Evolutionary conservation across 2,329 filamentous ascomycete genomes (phyloP), one percentile per base, ranked within the genome.

Genomic region (Aspergillus oerlinghausenensis): DNA sequence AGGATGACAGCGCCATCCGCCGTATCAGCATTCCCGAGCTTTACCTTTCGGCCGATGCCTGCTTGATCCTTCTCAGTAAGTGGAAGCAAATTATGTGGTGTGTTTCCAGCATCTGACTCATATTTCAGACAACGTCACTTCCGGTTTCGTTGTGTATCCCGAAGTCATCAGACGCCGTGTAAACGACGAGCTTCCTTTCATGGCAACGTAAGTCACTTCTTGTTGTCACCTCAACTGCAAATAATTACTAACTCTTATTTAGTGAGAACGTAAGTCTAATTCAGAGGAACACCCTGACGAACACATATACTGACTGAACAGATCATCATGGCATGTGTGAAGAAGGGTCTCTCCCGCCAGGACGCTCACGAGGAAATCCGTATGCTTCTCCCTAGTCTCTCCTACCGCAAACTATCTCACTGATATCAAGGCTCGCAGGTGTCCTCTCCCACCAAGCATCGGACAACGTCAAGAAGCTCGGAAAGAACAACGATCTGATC

Each of bases 361-460:
- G 89, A 92, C 55, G 88, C 90, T 1, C 92, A 96, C 74, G 92
- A 96, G 77, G 79, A 93, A 73, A 92, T 96, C 67, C 87, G 88
- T 72, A 67, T 47, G 69, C 65, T 47, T 25, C 47, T 17, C 7
- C 10, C 11, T n/a, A 2, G 14, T 14, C 32, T 38, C 17, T 23
- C 21, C 14, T 28, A n/a, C 6, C 14, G 4, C 32, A 21, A 21
- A 47, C 14, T 10, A 19, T 7, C 14, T 3, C 19, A 8, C 52
- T 54, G 11, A 54, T 23, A 48, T 51, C 66, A 58, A 60, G 47
- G 32, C 29, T 17, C 38, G 29, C 56, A 73, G 70, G 70, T 54
- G 88, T 96, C 1, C 81, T 96, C 48, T 89, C 84, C 2, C 88
- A 92, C 76, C 80, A 95, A 75, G 90, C 91, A 0, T 83, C 81